A percentile compares a stretch with the other conserved stretches of the same genome.
Evolutionary conservation across 345 rosid genomes (phyloP).

Genomic region (Luvunga scandens): DNA sequence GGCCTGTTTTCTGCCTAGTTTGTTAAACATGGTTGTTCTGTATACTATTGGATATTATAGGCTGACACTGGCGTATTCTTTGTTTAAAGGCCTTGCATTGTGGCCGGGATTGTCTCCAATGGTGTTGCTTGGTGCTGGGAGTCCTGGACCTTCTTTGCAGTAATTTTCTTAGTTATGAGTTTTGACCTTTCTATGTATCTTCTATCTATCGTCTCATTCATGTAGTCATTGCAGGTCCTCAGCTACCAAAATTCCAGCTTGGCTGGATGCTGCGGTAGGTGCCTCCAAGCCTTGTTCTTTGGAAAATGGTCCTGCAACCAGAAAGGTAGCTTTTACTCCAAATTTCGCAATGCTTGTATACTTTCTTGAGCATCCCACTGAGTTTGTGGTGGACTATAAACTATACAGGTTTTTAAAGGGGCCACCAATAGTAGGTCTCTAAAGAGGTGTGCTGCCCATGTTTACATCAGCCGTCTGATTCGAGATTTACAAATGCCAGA

Average conservation of each 20-base stretch:
- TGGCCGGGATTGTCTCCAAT: conserved; percentile 59
- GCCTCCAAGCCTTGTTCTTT: conserved; percentile 31
- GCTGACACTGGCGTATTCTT: not conserved
- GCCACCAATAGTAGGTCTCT: conserved; percentile 27
- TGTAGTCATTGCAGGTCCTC: conserved; percentile 36
- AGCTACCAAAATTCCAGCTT: conserved; percentile 44
- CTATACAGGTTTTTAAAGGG: conserved; percentile 33
- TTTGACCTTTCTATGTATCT: not conserved
- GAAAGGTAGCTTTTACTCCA: conserved; percentile 32
- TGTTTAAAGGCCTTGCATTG: conserved; percentile 39
- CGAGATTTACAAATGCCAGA: conserved; percentile 32
- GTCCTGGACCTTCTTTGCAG: conserved; percentile 33
- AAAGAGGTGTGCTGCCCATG: conserved; percentile 65
- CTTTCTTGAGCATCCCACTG: conserved; percentile 9
- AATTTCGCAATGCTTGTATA: not conserved
- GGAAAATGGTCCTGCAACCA: conserved; percentile 27
- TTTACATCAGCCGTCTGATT: conserved; percentile 62
- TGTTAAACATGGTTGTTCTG: not conserved
- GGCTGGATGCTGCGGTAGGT: conserved; percentile 49
- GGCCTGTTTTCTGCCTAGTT: not conserved
- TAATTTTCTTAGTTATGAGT: conserved; percentile 27
- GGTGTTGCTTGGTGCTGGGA: conserved; percentile 21
- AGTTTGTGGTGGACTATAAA: conserved; percentile 8
- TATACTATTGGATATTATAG: conserved; percentile 6
- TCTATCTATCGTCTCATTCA: conserved; percentile 7